phyloP scores from a whole-genome alignment of 2,329 filamentous ascomycete genomes.

The Tolypocladium amazonense region DNA sequence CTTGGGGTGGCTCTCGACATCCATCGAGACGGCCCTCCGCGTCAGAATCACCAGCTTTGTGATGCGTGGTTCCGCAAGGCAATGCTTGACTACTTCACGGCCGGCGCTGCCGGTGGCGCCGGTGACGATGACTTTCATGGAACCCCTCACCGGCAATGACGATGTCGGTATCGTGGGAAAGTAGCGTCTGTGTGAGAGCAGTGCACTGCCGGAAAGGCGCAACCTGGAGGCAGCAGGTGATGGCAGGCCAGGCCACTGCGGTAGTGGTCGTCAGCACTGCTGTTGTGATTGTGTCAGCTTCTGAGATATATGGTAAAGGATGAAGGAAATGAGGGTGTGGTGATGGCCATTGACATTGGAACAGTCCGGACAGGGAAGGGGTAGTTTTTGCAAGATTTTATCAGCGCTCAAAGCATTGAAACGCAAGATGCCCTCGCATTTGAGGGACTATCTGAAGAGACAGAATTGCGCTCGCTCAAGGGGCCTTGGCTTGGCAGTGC shows the following conservation, averaged over 20 bases:
- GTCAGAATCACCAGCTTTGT: conserved; percentile 39
- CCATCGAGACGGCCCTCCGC: conserved; percentile 31
- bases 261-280: neutral
- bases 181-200: neutral
- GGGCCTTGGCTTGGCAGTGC: neutral
- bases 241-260: neutral
- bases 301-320: neutral
- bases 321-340: neutral
- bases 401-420: neutral
- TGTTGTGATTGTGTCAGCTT: neutral
- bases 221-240: neutral
- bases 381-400: neutral
- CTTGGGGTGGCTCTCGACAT: conserved; percentile 34
- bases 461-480: neutral
- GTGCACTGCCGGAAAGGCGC: neutral
- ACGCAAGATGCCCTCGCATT: neutral
- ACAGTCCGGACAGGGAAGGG: neutral
- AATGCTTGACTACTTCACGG: conserved; percentile 38
- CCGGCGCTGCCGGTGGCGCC: conserved; percentile 50
- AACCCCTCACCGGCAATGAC: neutral
- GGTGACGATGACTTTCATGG: conserved; percentile 50
- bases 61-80: conserved; percentile 37
- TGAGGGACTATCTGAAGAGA: neutral
- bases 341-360: neutral
- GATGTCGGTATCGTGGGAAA: neutral